Conservation (phyloP, 2,329 filamentous ascomycete species). For the Trichoderma sp. region DNA sequence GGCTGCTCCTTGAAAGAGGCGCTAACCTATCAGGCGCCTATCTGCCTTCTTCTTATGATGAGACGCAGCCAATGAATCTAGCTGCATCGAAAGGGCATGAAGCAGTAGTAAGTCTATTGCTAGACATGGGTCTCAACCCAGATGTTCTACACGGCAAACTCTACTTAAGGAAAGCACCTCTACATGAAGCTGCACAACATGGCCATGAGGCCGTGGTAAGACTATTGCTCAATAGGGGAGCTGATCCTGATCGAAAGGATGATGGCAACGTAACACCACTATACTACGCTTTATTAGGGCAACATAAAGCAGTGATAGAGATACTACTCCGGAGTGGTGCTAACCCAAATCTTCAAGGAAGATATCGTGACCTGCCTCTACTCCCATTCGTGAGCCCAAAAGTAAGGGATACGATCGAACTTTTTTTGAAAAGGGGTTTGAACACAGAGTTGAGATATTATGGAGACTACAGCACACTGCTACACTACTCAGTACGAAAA, state of each 20-base stretch:
- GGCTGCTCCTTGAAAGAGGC: neutral
- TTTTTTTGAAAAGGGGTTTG: neutral
- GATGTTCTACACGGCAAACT: neutral
- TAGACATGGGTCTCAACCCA: neutral
- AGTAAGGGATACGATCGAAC: neutral
- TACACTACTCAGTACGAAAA: rapidly evolving
- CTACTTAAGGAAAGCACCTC: neutral
- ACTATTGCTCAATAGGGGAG: neutral
- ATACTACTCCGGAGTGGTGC: neutral
- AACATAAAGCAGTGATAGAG: neutral
- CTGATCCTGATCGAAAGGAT: neutral
- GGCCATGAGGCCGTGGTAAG: neutral
- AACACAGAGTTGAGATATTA: neutral
- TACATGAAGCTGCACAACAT: neutral
- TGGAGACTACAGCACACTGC: neutral
- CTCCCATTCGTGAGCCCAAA: neutral
- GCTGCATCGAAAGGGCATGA: neutral
- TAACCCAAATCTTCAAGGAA: neutral
- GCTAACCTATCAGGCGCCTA: neutral
- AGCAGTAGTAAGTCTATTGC: neutral
- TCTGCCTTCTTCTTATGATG: too few relatives aligned
- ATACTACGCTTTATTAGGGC: neutral
- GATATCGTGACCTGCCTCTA: too few relatives aligned
- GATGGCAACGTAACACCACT: neutral
- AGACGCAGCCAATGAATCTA: neutral